Conservation (phyloP, 2,329 filamentous ascomycete species). For the Rutstroemia sp. region DNA sequence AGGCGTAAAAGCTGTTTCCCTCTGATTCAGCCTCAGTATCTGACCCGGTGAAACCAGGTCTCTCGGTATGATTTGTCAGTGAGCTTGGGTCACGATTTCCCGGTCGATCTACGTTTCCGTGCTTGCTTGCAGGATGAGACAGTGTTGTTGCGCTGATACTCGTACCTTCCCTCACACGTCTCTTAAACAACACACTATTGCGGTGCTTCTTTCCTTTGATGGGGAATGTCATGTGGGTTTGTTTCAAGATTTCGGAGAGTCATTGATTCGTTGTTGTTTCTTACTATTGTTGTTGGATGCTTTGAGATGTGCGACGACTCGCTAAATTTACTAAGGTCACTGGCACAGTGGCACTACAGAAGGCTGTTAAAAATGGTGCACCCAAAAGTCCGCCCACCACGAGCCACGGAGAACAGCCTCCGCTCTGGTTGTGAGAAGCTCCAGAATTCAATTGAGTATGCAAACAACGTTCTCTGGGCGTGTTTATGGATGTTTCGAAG, state of each 20-base stretch:
- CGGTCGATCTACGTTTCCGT: constrained; percentile 8
- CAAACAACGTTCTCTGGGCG: constrained; percentile 7
- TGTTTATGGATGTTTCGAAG: neutral
- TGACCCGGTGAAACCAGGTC: constrained; percentile 7
- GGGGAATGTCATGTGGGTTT: constrained; percentile 26
- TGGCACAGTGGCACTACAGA: neutral
- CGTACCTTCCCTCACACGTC: constrained; percentile 15
- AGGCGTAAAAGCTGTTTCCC: constrained; percentile 2
- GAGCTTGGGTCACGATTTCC: constrained; percentile 2
- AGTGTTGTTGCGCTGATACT: neutral
- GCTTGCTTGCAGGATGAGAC: constrained; percentile 10
- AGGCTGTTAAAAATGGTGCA: neutral
- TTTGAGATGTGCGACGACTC: neutral
- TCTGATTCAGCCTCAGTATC: constrained; percentile 11
- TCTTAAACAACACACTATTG: constrained; percentile 26
- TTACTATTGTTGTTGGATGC: constrained; percentile 1
- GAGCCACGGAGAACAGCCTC: neutral
- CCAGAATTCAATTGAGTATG: neutral
- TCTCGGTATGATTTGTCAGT: constrained; percentile 8
- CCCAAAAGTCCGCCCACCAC: neutral
- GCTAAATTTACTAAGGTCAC: neutral
- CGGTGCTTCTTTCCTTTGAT: constrained; percentile 26
- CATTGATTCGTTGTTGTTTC: constrained; percentile 3
- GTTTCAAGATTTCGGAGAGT: neutral
- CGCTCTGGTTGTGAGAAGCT: neutral